A percentile compares a stretch with the other conserved stretches of the same genome.
These are phyloP conservation scores for Cutaneotrichosporon sp. DNA, from an alignment of 1,284 basidiomycete genomes.

Conservation along the genomic window DNA sequence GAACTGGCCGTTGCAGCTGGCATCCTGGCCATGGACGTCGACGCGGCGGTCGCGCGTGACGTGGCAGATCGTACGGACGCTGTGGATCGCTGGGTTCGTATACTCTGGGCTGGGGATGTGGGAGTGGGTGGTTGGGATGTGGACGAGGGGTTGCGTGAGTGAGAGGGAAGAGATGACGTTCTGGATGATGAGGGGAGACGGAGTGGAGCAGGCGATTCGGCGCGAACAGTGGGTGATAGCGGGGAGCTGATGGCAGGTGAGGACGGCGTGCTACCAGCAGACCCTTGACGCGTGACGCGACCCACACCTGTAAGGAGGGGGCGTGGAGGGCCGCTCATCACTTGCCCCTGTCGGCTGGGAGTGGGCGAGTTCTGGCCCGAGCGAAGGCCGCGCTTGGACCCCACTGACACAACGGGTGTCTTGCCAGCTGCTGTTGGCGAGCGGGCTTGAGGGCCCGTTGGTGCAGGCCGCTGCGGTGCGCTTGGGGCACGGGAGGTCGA, in stretches of 20 bases:
- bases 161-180: background rate
- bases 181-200: background rate
- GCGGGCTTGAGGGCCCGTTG: constrained; percentile 29
- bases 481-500: constrained; percentile 10
- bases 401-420: constrained; percentile 30
- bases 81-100: constrained; percentile 6
- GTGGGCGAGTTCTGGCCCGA: constrained; percentile 26
- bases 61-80: constrained; percentile 12
- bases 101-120: background rate
- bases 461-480: constrained; percentile 8
- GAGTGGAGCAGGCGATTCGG: background rate
- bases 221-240: background rate
- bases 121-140: constrained; percentile 1
- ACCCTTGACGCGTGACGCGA: background rate
- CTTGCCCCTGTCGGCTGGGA: constrained; percentile 19
- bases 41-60: constrained; percentile 1
- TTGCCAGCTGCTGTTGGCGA: constrained; percentile 37
- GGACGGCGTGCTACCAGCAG: constrained; percentile 6
- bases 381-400: constrained; percentile 12
- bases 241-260: constrained; percentile 6
- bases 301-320: constrained; percentile 41
- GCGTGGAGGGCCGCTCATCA: constrained; percentile 31
- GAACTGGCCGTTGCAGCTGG: background rate
- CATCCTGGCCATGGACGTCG: constrained; percentile 6
- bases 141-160: constrained; percentile 3